phyloP scores from a whole-genome alignment of 2,329 filamentous ascomycete genomes.

The Diaporthe australafricana region DNA sequence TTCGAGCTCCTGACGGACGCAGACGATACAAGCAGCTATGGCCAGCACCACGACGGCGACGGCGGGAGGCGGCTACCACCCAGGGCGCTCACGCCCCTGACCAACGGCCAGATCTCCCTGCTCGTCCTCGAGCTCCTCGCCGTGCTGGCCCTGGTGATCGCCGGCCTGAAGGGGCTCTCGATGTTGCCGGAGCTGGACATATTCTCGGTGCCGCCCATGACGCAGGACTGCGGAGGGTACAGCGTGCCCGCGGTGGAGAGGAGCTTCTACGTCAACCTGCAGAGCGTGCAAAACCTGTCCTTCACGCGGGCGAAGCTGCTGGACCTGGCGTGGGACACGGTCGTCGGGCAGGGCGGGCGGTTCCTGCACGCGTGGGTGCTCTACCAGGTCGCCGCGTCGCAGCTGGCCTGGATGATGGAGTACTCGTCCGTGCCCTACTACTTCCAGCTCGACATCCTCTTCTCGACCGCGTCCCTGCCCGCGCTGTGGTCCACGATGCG shows the following conservation, averaged over 20 bases:
- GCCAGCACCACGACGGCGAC: not conserved
- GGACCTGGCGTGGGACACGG: slow-evolving; percentile 24
- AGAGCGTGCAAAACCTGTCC: slow-evolving; percentile 4
- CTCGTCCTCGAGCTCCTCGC: not conserved
- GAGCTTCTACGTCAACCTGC: slow-evolving; percentile 28
- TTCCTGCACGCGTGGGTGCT: slow-evolving; percentile 25
- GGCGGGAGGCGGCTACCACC: not conserved
- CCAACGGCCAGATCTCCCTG: not conserved
- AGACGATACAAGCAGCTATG: not conserved
- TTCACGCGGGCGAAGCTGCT: slow-evolving; percentile 25
- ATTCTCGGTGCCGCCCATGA: slow-evolving; percentile 10
- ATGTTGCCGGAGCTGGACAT: not conserved
- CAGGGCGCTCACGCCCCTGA: not conserved
- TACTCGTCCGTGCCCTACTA: slow-evolving; percentile 25
- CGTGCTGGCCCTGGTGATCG: not conserved
- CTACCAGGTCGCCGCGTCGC: slow-evolving; percentile 16
- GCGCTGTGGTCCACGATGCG: slow-evolving; percentile 18
- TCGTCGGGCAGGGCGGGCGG: slow-evolving; percentile 21
- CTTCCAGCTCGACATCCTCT: slow-evolving; percentile 23
- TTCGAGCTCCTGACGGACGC: not conserved
- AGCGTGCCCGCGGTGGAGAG: slow-evolving; percentile 22
- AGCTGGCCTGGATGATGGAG: slow-evolving; percentile 31
- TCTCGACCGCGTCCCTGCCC: slow-evolving; percentile 17
- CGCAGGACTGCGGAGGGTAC: slow-evolving; percentile 24
- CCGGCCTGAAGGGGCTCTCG: slow-evolving; percentile 9